Conservation (phyloP, 1,284 basidiomycete species). For the Tilletia caries region DNA sequence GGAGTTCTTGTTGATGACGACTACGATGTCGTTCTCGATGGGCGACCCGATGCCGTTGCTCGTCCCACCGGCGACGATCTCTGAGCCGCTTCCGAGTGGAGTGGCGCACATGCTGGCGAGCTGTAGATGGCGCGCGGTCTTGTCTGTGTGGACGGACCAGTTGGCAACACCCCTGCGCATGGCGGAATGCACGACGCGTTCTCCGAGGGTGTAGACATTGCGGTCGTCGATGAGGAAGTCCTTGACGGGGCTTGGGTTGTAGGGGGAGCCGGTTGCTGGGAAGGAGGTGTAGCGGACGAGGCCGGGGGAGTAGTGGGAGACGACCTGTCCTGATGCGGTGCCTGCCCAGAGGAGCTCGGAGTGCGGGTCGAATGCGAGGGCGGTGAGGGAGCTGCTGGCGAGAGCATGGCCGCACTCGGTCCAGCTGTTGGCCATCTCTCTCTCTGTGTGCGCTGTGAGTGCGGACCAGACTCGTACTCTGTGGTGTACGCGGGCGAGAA, state of each 20-base stretch:
- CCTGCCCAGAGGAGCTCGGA: constrained; percentile 88
- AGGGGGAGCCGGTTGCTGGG: constrained; percentile 56
- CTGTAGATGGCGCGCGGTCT: constrained; percentile 23
- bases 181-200: constrained; percentile 53
- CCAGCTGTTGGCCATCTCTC: constrained; percentile 9
- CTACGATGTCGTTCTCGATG: constrained; percentile 33
- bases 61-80: constrained; percentile 44
- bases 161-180: constrained; percentile 53
- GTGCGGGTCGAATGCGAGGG: constrained; percentile 78
- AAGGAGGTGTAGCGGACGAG: constrained; percentile 62
- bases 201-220: constrained; percentile 51
- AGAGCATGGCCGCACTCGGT: constrained; percentile 3
- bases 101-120: constrained; percentile 47
- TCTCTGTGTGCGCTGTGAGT: too few species aligned
- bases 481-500: too few species aligned
- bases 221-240: constrained; percentile 53
- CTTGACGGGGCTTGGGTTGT: constrained; percentile 36
- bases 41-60: constrained; percentile 28
- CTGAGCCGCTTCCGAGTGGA: constrained; percentile 41
- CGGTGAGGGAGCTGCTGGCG: constrained; percentile 25
- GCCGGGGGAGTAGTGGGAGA: constrained; percentile 68
- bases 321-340: constrained; percentile 68
- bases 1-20: constrained; percentile 43
- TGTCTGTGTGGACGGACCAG: constrained; percentile 41
- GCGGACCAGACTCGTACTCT: too few species aligned